Percentiles rank a stretch among this genome's conserved stretches.
Conservation (phyloP, 2,329 filamentous ascomycete species). For the Septoria petroselini region DNA sequence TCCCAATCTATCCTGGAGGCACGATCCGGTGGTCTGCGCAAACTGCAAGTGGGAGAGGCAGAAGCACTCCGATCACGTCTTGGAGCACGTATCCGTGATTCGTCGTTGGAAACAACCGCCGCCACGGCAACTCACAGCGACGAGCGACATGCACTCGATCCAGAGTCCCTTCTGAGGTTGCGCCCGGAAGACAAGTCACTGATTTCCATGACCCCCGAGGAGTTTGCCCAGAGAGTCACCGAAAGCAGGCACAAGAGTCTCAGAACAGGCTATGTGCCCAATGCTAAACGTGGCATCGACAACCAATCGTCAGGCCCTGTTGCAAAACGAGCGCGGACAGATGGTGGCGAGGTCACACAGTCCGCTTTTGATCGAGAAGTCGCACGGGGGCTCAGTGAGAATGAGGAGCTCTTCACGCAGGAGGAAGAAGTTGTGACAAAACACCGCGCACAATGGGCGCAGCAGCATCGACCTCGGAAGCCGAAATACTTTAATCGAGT, state of each 20-base stretch:
- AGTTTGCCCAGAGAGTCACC: slow-evolving; percentile 57
- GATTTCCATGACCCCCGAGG: slow-evolving; percentile 56
- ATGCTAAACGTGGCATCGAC: slow-evolving; percentile 34
- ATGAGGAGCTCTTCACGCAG: slow-evolving; percentile 91
- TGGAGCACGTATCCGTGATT: slow-evolving; percentile 37
- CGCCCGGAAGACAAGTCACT: slow-evolving; percentile 61
- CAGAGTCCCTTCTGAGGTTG: slow-evolving; percentile 64
- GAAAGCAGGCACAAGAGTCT: slow-evolving; percentile 59
- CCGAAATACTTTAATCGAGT: slow-evolving; percentile 97
- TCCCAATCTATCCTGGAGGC: slow-evolving; percentile 71
- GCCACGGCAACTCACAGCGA: slow-evolving; percentile 3
- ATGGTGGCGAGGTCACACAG: slow-evolving; percentile 19
- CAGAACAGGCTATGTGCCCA: slow-evolving; percentile 67
- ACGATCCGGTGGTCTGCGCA: slow-evolving; percentile 63
- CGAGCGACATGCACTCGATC: slow-evolving; percentile 50
- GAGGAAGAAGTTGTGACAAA: slow-evolving; percentile 73
- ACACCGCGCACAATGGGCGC: slow-evolving; percentile 71
- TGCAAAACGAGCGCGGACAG: slow-evolving; percentile 33
- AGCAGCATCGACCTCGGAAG: slow-evolving; percentile 84
- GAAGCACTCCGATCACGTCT: slow-evolving; percentile 54
- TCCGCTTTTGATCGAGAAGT: slow-evolving; percentile 69
- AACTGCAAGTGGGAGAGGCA: slow-evolving; percentile 67
- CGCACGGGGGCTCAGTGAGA: slow-evolving; percentile 83
- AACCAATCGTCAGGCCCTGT: slow-evolving; percentile 13
- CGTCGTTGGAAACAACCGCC: not conserved